Evolutionary conservation across 2,329 filamentous ascomycete species (phyloP), one percentile per base, ranked within the genome.

Genomic region (Ilyonectria sp.): DNA sequence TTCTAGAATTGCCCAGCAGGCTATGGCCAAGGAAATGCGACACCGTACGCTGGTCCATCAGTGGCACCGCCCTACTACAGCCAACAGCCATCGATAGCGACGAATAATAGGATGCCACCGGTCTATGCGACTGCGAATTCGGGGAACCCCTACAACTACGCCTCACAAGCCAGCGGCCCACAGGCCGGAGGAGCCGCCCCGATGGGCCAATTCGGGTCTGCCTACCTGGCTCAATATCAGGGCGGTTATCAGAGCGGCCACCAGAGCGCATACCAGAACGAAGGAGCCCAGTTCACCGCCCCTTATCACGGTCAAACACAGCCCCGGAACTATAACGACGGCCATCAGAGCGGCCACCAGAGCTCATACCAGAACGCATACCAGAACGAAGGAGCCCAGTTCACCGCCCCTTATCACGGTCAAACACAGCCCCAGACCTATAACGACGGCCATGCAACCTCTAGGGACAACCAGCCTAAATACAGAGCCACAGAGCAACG

Each of bases 371-470:
- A 33, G 11, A 4, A 9, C 11, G 31, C 3, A 26, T 65, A 68
- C 17, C 71, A 70, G 6, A 63, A 65, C 29, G 61, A 70, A 47
- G 65, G 49, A 19, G 26, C 49, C 6, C 71, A 71, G 43, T 67
- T 67, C 46, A 13, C 65, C 44, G 58, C 72, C 8, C 69, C 74
- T n/a, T 69, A 74, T 52, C 65, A 63, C 50, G 65, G 59, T 21
- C 50, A n/a, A 29, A 37, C 49, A 21, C 68, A 65, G 33, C 17
- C 65, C 33, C 26, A 59, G 17, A 47, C 58, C 3, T 67, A 68
- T 26, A 66, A 63, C 59, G 9, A 53, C 11, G 50, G 47, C 15
- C 55, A 56, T 40, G 62, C 44, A 26, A 47, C 55, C 19, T 10
- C 66, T 6, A 46, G 11, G 44, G 31, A n/a, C 6, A 57, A 44